Evolutionary conservation across 2,329 filamentous ascomycete genomes (phyloP).

Genomic region (Orbilia quercus): DNA sequence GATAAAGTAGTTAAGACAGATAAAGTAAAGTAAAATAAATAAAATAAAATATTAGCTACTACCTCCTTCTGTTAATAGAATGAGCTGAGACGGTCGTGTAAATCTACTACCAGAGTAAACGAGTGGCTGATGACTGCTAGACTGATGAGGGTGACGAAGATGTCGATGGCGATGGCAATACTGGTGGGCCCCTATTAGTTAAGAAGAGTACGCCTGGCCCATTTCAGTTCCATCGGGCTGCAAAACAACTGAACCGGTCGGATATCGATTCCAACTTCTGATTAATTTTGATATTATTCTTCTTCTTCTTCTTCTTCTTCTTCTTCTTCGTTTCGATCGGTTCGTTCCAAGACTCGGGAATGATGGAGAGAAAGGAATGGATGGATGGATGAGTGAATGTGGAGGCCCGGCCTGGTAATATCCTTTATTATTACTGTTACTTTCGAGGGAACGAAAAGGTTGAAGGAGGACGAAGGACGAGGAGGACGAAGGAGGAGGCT

Average conservation of each 20-base stretch:
- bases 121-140: slow-evolving; percentile 30
- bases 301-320: slow-evolving; percentile 11
- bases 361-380: background rate
- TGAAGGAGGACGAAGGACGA: background rate
- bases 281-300: background rate
- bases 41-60: no score
- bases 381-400: background rate
- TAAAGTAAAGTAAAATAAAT: no score
- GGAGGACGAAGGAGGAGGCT: slow-evolving; percentile 1
- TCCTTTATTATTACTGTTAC: no score
- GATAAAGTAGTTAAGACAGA: slow-evolving; percentile 20
- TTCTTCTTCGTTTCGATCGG: background rate
- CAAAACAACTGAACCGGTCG: slow-evolving; percentile 1
- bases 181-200: background rate
- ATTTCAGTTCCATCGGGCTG: slow-evolving; percentile 13
- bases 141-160: background rate
- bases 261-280: no score
- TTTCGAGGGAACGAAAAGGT: no score
- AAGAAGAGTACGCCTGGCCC: no score
- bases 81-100: background rate
- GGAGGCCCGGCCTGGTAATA: background rate
- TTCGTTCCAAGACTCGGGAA: slow-evolving; percentile 1
- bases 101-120: slow-evolving; percentile 40
- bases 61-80: slow-evolving; percentile 7
- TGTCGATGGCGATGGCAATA: slow-evolving; percentile 1